Evolutionary conservation across 2,329 filamentous ascomycete species (phyloP).

Genomic region (Ascocoryne sarcoides): DNA sequence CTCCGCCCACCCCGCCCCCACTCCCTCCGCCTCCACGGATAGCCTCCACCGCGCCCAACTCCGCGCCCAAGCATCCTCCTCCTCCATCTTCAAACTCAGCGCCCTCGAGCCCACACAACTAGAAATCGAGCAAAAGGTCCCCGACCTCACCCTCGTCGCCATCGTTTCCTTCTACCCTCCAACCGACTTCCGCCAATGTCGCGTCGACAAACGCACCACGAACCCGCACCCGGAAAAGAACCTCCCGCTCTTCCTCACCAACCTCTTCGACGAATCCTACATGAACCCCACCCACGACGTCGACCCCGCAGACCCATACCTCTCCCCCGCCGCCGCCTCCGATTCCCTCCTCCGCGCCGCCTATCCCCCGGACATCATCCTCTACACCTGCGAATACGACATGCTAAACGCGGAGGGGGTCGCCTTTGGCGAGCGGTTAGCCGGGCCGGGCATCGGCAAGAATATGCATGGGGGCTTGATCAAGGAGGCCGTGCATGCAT

Average conservation of each 20-base stretch:
- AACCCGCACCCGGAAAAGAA: slow-evolving; percentile 48
- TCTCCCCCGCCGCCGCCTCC: slow-evolving; percentile 49
- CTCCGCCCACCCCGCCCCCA: background rate
- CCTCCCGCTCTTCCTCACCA: slow-evolving; percentile 47
- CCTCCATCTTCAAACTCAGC: slow-evolving; percentile 22
- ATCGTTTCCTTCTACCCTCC: slow-evolving; percentile 54
- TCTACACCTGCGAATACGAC: slow-evolving; percentile 56
- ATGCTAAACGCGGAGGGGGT: slow-evolving; percentile 55
- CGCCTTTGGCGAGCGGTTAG: slow-evolving; percentile 50
- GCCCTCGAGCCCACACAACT: slow-evolving; percentile 26
- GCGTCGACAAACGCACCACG: slow-evolving; percentile 45
- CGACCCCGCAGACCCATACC: slow-evolving; percentile 41
- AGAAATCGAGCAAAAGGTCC: slow-evolving; percentile 26
- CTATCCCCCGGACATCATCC: slow-evolving; percentile 44
- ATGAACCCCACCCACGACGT: slow-evolving; percentile 38
- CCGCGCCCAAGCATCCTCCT: slow-evolving; percentile 5
- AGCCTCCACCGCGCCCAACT: slow-evolving; percentile 7
- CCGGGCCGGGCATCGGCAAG: slow-evolving; percentile 39
- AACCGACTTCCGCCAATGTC: slow-evolving; percentile 50
- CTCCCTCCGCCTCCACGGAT: background rate
- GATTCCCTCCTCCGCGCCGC: slow-evolving; percentile 39
- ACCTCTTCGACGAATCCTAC: slow-evolving; percentile 55
- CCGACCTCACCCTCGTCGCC: slow-evolving; percentile 40
- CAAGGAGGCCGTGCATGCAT: slow-evolving; percentile 50
- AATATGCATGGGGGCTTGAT: slow-evolving; percentile 50